Evolutionary conservation across 305 asterid species (phyloP).

Genomic region (Fraxinus dipetala): DNA sequence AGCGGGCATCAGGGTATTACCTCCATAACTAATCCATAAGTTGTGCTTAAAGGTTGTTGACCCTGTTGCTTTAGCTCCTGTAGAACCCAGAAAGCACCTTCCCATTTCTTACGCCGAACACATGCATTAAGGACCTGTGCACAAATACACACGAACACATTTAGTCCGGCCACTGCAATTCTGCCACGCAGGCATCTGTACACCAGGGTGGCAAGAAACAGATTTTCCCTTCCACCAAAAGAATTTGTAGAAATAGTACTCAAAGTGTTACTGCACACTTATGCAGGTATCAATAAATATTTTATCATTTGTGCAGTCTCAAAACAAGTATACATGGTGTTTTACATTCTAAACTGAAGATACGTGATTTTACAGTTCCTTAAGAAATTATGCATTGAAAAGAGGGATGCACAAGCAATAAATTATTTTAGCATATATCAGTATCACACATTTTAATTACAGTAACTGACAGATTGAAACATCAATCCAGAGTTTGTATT

Average conservation of each 20-base stretch:
- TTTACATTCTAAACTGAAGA: not conserved
- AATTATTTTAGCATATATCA: not conserved
- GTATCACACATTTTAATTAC: not conserved
- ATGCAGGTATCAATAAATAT: not conserved
- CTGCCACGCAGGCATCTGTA: not conserved
- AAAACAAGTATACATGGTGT: not conserved
- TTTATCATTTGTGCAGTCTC: not conserved
- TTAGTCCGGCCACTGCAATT: not conserved
- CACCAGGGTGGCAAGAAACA: not conserved
- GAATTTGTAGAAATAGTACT: not conserved
- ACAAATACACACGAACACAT: constrained; percentile 4
- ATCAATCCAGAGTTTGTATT: not conserved
- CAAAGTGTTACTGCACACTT: not conserved
- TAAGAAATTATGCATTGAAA: not conserved
- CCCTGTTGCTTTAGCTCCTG: constrained; percentile 67
- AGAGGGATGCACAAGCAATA: not conserved
- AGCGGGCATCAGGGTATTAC: constrained; percentile 32
- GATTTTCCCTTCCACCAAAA: not conserved
- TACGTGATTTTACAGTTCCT: not conserved
- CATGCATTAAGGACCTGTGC: constrained; percentile 86
- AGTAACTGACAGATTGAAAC: constrained; percentile 6
- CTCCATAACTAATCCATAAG: constrained; percentile 96
- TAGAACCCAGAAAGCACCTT: constrained; percentile 98
- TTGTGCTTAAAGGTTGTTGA: constrained; percentile 65
- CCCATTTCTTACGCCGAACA: constrained; percentile 76